Evolutionary conservation across 2,329 filamentous ascomycete genomes (phyloP).

Genomic region (Venturia carpophila): DNA sequence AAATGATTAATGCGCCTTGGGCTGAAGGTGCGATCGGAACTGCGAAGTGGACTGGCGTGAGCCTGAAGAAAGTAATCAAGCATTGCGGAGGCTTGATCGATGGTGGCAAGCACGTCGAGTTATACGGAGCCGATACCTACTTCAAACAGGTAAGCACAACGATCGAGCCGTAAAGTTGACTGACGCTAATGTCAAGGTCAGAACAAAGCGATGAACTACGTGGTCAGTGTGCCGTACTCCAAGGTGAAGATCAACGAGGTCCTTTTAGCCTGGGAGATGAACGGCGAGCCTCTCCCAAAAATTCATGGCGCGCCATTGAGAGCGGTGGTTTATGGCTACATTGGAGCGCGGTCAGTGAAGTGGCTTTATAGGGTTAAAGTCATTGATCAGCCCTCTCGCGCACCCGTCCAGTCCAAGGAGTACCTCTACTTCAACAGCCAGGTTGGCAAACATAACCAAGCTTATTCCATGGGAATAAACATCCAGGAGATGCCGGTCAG

Average conservation of each 20-base stretch:
- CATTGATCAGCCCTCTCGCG: slow-evolving; percentile 47
- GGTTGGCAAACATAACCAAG: slow-evolving; percentile 58
- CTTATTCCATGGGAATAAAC: slow-evolving; percentile 52
- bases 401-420: slow-evolving; percentile 57
- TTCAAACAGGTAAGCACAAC: slow-evolving; percentile 50
- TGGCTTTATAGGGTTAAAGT: slow-evolving; percentile 58
- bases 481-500: slow-evolving; percentile 68
- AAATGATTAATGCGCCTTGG: slow-evolving; percentile 39
- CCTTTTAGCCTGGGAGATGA: slow-evolving; percentile 64
- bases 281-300: slow-evolving; percentile 53
- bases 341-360: slow-evolving; percentile 56
- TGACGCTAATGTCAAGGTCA: neutral
- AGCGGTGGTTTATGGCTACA: slow-evolving; percentile 56
- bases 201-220: slow-evolving; percentile 56
- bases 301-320: slow-evolving; percentile 61
- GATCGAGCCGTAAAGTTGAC: neutral
- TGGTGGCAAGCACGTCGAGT: slow-evolving; percentile 54
- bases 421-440: slow-evolving; percentile 64
- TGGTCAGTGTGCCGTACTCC: slow-evolving; percentile 57
- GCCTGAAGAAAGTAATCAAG: slow-evolving; percentile 62
- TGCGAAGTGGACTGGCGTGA: slow-evolving; percentile 54
- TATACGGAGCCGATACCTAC: slow-evolving; percentile 65
- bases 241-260: slow-evolving; percentile 63
- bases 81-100: slow-evolving; percentile 55
- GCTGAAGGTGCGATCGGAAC: slow-evolving; percentile 57